Evolutionary conservation across 2,329 filamentous ascomycete genomes (phyloP).

Genomic region (Hansfordia pulvinata): DNA sequence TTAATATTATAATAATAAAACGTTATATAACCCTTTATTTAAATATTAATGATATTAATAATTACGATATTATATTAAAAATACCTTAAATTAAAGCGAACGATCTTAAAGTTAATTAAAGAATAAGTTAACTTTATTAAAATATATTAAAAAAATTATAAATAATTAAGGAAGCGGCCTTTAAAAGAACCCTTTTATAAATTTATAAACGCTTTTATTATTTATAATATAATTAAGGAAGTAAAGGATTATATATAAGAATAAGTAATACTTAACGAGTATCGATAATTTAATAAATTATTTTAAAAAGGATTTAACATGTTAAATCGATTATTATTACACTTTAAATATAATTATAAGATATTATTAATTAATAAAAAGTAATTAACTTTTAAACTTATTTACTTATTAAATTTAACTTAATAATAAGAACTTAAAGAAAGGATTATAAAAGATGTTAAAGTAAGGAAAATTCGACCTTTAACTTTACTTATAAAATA

Average conservation of each 20-base stretch:
- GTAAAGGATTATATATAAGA: neutral
- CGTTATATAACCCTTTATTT: no score
- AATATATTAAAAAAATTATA: neutral
- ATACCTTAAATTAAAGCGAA: neutral
- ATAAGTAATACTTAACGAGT: neutral
- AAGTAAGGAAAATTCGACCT: slow-evolving; percentile 1
- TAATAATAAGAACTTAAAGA: slow-evolving; percentile 1
- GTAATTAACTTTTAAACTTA: slow-evolving; percentile 1
- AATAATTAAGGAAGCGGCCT: no score
- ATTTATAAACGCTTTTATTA: no score
- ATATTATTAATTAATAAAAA: slow-evolving; percentile 1
- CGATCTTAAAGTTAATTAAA: neutral
- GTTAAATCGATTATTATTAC: neutral
- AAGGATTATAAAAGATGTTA: slow-evolving; percentile 1
- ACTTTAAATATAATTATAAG: slow-evolving; percentile 1
- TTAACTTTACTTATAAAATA: slow-evolving; percentile 1
- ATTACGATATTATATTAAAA: neutral
- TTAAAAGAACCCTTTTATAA: neutral
- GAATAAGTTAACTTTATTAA: neutral
- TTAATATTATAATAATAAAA: no score
- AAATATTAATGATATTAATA: neutral
- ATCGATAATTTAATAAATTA: neutral
- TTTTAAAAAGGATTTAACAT: neutral
- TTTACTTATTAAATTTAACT: slow-evolving; percentile 1
- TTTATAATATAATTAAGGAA: neutral